These are phyloP conservation scores for Sporothrix mexicana DNA, from an alignment of 2,329 filamentous ascomycete genomes.

Conservation along the genomic window DNA sequence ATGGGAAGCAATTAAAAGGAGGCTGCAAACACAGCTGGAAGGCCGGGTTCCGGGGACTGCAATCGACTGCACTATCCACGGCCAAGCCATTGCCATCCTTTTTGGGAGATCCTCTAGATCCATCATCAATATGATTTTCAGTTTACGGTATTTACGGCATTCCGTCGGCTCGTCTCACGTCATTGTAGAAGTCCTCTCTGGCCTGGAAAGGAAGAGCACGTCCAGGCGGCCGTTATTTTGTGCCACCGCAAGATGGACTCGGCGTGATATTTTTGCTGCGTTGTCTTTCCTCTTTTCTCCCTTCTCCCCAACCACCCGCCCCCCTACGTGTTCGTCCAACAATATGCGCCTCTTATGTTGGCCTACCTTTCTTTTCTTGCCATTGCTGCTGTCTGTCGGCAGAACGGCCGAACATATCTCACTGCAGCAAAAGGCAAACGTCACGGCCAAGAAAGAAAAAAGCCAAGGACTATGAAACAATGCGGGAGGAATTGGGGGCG, in stretches of 20 bases:
- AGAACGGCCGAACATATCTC: neutral
- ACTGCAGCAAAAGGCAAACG: constrained; percentile 4
- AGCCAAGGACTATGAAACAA: constrained; percentile 5
- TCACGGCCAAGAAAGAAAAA: neutral
- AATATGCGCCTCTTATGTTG: neutral
- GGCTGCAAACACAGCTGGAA: constrained; percentile 13
- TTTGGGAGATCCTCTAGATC: neutral
- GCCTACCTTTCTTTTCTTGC: neutral
- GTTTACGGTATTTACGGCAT: neutral
- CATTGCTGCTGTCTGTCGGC: neutral
- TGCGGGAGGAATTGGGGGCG: neutral
- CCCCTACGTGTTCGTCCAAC: constrained; percentile 15
- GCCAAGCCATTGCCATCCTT: neutral
- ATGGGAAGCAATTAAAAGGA: neutral
- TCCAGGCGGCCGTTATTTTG: neutral
- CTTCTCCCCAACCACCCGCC: neutral
- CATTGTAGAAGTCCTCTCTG: neutral
- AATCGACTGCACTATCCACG: constrained; percentile 14
- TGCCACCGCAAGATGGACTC: too few species aligned
- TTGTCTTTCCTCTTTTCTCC: neutral
- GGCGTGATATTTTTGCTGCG: neutral
- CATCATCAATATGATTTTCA: neutral
- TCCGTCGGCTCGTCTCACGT: constrained; percentile 14
- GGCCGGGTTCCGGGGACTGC: constrained; percentile 13
- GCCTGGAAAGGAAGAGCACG: too few species aligned